These are phyloP conservation scores for Citrullus mucosospermus DNA, from an alignment of 306 rosid genomes.

Conservation along the genomic window DNA sequence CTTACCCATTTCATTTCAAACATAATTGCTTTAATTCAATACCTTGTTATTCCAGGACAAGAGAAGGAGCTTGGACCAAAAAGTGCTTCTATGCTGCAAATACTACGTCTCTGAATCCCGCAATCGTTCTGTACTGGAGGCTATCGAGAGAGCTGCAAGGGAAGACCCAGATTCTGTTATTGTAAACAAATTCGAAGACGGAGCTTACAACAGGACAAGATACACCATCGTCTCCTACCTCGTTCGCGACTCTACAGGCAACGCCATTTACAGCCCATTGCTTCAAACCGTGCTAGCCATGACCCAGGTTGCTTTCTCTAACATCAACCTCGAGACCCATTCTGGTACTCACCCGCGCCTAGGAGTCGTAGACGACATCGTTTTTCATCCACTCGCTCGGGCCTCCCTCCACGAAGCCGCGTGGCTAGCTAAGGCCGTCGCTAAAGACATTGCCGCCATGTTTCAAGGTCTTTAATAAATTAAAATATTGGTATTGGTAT, in stretches of 20 bases:
- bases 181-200: slow-evolving; percentile 44
- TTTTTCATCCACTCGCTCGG: slow-evolving; percentile 60
- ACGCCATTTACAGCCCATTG: slow-evolving; percentile 62
- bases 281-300: slow-evolving; percentile 51
- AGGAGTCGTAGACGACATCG: slow-evolving; percentile 74
- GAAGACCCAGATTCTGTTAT: slow-evolving; percentile 40
- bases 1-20: neutral
- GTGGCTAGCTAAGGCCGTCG: slow-evolving; percentile 68
- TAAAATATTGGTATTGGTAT: too few species aligned
- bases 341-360: slow-evolving; percentile 70
- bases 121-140: slow-evolving; percentile 35
- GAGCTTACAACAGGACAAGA: slow-evolving; percentile 56
- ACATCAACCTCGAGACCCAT: slow-evolving; percentile 56
- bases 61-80: neutral
- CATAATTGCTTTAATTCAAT: too few species aligned
- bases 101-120: slow-evolving; percentile 57
- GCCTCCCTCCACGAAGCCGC: slow-evolving; percentile 69
- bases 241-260: slow-evolving; percentile 44
- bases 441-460: slow-evolving; percentile 46
- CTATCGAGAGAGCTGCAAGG: slow-evolving; percentile 55
- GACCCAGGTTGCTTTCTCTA: slow-evolving; percentile 59
- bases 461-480: slow-evolving; percentile 36
- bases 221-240: slow-evolving; percentile 63
- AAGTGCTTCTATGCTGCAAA: slow-evolving; percentile 54
- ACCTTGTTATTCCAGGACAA: neutral